Evolutionary conservation across 2,329 filamentous ascomycete species (phyloP).

Genomic region (Trichophyton mentagrophytes): DNA sequence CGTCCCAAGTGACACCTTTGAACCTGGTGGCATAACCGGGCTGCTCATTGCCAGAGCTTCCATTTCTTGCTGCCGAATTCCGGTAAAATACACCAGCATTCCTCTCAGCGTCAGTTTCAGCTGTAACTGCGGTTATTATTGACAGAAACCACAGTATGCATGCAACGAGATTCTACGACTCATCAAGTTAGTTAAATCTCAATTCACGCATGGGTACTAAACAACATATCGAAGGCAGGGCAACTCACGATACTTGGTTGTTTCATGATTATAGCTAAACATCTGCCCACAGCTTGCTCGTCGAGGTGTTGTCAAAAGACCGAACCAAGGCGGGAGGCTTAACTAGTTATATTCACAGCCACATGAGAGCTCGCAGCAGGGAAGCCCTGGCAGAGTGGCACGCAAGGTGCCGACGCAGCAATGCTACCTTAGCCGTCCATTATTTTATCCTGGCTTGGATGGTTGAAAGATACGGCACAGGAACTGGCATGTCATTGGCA

Average conservation of each 20-base stretch:
- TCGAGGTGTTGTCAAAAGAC: neutral
- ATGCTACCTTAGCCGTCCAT: neutral
- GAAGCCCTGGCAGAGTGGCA: neutral
- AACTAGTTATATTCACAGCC: neutral
- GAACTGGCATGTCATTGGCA: neutral
- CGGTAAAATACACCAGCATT: slow-evolving; percentile 6
- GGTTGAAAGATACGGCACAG: neutral
- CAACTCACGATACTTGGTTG: neutral
- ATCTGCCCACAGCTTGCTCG: neutral
- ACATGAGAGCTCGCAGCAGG: neutral
- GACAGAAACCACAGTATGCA: slow-evolving; percentile 6
- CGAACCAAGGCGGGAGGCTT: neutral
- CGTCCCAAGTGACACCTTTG: slow-evolving; percentile 45
- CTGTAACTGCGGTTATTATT: neutral
- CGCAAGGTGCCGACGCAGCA: neutral
- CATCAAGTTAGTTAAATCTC: neutral
- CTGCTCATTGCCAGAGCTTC: neutral
- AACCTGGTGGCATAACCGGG: slow-evolving; percentile 38
- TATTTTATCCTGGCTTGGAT: neutral
- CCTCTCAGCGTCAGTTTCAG: slow-evolving; percentile 3
- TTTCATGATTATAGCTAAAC: neutral
- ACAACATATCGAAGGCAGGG: no score
- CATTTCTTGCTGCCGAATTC: slow-evolving; percentile 5
- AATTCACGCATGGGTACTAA: no score
- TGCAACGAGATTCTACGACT: neutral